Percentiles rank a stretch among this genome's conserved stretches.
These are phyloP conservation scores for Suillus sp. DNA, from an alignment of 768 basidiomycete species.

Conservation along the genomic window DNA sequence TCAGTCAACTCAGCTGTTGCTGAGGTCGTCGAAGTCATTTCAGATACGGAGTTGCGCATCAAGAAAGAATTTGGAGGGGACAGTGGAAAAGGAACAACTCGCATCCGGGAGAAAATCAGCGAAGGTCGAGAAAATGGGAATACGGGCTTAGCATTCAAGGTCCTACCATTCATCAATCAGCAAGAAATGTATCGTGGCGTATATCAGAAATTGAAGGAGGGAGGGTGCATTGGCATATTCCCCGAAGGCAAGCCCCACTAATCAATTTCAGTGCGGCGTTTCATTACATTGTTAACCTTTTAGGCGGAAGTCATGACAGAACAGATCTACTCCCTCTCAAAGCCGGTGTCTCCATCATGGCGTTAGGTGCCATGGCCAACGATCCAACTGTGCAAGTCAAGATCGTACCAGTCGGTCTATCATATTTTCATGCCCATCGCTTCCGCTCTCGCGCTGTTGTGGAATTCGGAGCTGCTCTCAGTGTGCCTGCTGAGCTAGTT, in stretches of 20 bases:
- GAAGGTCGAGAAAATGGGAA: conserved; percentile 58
- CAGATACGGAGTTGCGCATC: conserved; percentile 80
- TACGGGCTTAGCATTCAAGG: conserved; percentile 76
- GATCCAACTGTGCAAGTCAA: conserved; percentile 85
- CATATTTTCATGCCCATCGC: conserved; percentile 76
- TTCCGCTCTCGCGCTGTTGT: conserved; percentile 97
- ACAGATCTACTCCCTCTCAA: conserved; percentile 95
- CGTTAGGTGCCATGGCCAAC: conserved; percentile 95
- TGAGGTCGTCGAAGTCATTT: conserved; percentile 86
- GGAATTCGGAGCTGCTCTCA: conserved; percentile 90
- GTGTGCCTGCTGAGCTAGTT: conserved; percentile 87
- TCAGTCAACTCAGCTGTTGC: conserved; percentile 73
- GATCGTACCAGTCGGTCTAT: conserved; percentile 84
- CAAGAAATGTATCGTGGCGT: conserved; percentile 93
- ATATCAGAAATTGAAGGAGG: conserved; percentile 81
- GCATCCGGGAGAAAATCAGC: conserved; percentile 65
- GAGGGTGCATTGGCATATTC: conserved; percentile 94
- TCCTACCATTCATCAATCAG: conserved; percentile 88
- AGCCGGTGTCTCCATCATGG: conserved; percentile 98
- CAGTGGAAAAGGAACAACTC: conserved; percentile 68
- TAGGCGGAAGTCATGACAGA: conserved; percentile 97
- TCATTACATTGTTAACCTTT: not conserved
- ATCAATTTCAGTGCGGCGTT: not conserved
- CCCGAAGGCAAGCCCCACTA: conserved; percentile 77
- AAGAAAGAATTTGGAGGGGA: conserved; percentile 89